Evolutionary conservation across 2,329 filamentous ascomycete species (phyloP).

Genomic region (Xylaria sp.): DNA sequence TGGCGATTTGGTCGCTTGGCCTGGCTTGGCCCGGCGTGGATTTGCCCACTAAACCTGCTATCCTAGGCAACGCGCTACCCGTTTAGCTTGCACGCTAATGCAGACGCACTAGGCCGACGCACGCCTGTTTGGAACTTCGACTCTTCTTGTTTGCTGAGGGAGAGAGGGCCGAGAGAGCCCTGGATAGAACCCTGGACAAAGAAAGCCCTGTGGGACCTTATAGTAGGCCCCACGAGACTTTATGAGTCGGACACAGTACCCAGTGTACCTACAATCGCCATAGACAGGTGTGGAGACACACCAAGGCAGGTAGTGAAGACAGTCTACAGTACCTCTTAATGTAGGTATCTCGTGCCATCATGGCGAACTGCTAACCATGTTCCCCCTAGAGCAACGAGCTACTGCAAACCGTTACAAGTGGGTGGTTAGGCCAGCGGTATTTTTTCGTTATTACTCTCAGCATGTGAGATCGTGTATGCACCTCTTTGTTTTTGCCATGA

Average conservation of each 20-base stretch:
- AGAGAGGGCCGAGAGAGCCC: background rate
- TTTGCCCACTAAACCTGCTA: slow-evolving; percentile 29
- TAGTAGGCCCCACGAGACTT: slow-evolving; percentile 6
- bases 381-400: background rate
- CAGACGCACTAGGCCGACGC: slow-evolving; percentile 33
- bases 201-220: slow-evolving; percentile 12
- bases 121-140: slow-evolving; percentile 23
- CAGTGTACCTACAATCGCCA: background rate
- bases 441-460: background rate
- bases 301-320: background rate
- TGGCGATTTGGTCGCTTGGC: slow-evolving; percentile 24
- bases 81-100: slow-evolving; percentile 39
- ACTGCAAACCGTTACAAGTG: background rate
- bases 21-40: slow-evolving; percentile 15
- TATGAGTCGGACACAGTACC: background rate
- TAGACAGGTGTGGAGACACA: background rate
- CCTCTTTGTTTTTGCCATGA: background rate
- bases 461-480: background rate
- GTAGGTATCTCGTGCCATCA: background rate
- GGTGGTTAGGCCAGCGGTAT: background rate
- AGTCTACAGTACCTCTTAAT: background rate
- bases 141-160: background rate
- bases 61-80: slow-evolving; percentile 29
- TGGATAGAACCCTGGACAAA: slow-evolving; percentile 1
- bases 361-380: background rate